These are phyloP conservation scores for Coccinonectria pachysandricola DNA, from an alignment of 2,329 filamentous ascomycete species.

Conservation along the genomic window DNA sequence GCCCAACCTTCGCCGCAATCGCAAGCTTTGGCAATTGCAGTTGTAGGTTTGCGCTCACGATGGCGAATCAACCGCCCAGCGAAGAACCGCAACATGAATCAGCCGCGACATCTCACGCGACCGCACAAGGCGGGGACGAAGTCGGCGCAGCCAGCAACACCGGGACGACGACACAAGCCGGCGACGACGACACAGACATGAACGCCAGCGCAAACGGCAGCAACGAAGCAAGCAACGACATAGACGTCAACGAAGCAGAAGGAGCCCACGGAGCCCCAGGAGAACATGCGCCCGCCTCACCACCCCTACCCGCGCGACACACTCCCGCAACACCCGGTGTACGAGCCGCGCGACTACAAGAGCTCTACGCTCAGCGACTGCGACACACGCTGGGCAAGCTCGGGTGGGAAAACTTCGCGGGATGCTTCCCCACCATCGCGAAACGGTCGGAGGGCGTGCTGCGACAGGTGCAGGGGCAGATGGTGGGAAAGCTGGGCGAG, in stretches of 20 bases:
- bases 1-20: too few relatives aligned
- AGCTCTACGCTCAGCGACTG: conserved; percentile 43
- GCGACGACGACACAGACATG: conserved; percentile 1
- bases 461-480: conserved; percentile 44
- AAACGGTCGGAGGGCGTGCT: conserved; percentile 39
- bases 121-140: too few relatives aligned
- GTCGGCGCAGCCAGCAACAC: too few relatives aligned
- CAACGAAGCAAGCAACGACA: neutral
- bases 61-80: conserved; percentile 13
- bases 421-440: conserved; percentile 53
- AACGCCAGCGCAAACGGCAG: conserved; percentile 1
- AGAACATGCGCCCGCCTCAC: conserved; percentile 22
- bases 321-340: conserved; percentile 41
- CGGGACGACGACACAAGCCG: too few relatives aligned
- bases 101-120: too few relatives aligned
- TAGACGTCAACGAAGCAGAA: conserved; percentile 3
- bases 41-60: too few relatives aligned
- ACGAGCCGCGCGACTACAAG: conserved; percentile 44
- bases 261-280: too few relatives aligned
- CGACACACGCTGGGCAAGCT: conserved; percentile 44
- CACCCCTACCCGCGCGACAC: conserved; percentile 31
- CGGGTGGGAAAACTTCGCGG: conserved; percentile 45
- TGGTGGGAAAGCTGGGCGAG: conserved; percentile 44
- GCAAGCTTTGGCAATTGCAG: too few relatives aligned
- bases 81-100: too few relatives aligned